Percentiles rank a stretch among this genome's conserved stretches.
Conservation (phyloP, 257 asterid genomes). For the Forsythia suspensa region DNA sequence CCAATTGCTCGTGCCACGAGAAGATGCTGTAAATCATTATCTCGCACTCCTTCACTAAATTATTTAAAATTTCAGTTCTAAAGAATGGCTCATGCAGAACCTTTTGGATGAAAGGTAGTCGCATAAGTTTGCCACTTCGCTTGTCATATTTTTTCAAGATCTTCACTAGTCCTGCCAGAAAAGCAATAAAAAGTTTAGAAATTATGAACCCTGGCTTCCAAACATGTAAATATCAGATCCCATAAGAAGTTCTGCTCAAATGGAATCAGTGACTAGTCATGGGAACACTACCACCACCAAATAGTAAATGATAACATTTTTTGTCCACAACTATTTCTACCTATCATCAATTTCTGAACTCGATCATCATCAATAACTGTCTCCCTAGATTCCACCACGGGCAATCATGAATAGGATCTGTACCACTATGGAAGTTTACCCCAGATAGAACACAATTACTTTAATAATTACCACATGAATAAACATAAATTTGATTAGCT, state of each 20-base stretch:
- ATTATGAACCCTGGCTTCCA: neutral
- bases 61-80: slow-evolving; percentile 48
- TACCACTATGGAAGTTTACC: neutral
- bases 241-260: neutral
- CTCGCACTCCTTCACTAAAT: slow-evolving; percentile 70
- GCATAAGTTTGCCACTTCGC: slow-evolving; percentile 61
- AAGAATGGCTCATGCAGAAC: slow-evolving; percentile 69
- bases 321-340: too few relatives aligned
- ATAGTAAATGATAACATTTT: too few relatives aligned
- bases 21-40: slow-evolving; percentile 52
- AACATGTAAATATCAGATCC: neutral
- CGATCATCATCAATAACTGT: neutral
- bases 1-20: slow-evolving; percentile 41
- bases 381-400: neutral
- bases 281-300: too few relatives aligned
- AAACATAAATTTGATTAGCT: neutral
- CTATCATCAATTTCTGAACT: neutral
- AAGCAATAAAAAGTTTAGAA: slow-evolving; percentile 18
- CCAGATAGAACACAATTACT: neutral
- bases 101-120: slow-evolving; percentile 65
- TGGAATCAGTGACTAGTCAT: too few relatives aligned
- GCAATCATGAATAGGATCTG: neutral
- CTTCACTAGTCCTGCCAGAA: slow-evolving; percentile 67
- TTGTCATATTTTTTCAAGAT: slow-evolving; percentile 80
- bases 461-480: neutral